Evolutionary conservation across 306 rosid species (phyloP), one percentile per base, ranked within the genome.

Genomic region (Malus asiatica): DNA sequence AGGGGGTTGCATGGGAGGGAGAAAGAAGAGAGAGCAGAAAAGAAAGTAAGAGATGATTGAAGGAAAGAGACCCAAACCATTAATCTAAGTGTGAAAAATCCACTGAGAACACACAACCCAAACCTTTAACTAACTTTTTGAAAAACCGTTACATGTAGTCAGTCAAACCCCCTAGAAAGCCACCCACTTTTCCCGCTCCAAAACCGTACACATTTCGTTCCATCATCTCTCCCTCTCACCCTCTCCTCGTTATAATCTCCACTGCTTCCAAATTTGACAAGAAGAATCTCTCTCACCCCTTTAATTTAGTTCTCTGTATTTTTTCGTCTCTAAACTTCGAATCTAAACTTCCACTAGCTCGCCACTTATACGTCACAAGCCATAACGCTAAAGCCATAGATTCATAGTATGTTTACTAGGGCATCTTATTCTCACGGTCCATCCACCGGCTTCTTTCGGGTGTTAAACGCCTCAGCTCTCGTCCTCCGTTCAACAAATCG

Each of bases 351-450:
- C 55, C 0, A 15, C 55, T 15, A 51, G 55, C 55, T 51, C 55
- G 8, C 55, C 55, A 0, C 0, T 42, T 5, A 51, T 51, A 16
- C 55, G 3, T 51, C 8, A 51, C 20, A 51, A 51, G 6, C 9
- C 55, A 3, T 51, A 51, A 51, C 55, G 20, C 8, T 51, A 16
- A 48, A 38, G 65, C 55, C 30, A 6, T 23, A n/a, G 76, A 83
- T 1, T 52, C 87, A 69, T 69, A 79, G 58, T 40, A 92, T 88
- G 96, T 90, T 86, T 90, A 84, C 92, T 71, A 74, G 76, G 78
- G 82, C 77, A 33, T 60, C 80, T 33, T 64, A 79, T 80, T 82
- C 30, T 33, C 78, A 12, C 55, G 59, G 30, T 60, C 76, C 0
- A 48, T 71, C 6, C 23, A 27, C 59, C 78, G 68, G 80, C 20